Percentiles rank a stretch among this genome's conserved stretches.
These are phyloP conservation scores for Erucastrum elatum DNA, from an alignment of 345 rosid genomes.

Conservation along the genomic window DNA sequence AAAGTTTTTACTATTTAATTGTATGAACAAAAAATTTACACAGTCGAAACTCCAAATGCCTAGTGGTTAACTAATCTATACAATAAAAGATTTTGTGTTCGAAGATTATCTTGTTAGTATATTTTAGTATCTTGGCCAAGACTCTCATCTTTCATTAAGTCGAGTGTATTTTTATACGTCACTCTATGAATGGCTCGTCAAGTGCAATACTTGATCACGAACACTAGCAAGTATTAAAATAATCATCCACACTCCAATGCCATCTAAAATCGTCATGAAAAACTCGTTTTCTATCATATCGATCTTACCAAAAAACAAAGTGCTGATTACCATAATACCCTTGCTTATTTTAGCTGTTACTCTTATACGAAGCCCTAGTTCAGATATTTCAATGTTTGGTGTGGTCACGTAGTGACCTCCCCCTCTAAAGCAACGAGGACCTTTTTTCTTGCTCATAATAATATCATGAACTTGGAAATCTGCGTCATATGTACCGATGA, in stretches of 20 bases:
- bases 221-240: neutral
- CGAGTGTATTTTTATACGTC: neutral
- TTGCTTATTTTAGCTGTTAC: neutral
- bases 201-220: neutral
- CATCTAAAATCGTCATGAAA: conserved; percentile 1
- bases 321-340: neutral
- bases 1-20: neutral
- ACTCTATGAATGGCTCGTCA: neutral
- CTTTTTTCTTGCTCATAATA: neutral
- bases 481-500: neutral
- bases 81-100: neutral
- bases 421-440: neutral
- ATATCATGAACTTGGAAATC: neutral
- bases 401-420: neutral
- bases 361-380: neutral
- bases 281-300: neutral
- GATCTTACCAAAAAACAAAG: neutral
- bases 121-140: neutral
- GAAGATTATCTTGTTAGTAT: neutral
- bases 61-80: neutral
- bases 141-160: neutral
- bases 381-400: neutral
- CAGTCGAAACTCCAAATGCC: neutral
- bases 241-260: conserved; percentile 3
- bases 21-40: neutral